Conservation (phyloP, 1,139 yeast genomes). For the Kurtzmaniella quercitrusa region DNA sequence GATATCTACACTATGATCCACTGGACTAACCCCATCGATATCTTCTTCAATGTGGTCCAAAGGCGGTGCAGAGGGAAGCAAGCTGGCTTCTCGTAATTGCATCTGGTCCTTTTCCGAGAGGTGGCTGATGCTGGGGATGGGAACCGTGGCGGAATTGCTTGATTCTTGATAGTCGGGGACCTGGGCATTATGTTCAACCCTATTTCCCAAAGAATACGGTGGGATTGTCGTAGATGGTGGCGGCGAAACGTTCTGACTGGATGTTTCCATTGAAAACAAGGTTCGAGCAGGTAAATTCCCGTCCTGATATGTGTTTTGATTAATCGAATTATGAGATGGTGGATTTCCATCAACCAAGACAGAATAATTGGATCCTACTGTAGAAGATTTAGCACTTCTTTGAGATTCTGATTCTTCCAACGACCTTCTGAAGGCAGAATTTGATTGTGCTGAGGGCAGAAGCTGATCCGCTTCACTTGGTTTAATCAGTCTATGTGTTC, state of each 20-base stretch:
- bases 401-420: conserved; percentile 11
- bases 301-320: conserved; percentile 6
- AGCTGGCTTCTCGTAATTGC: conserved; percentile 49
- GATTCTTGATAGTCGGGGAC: conserved; percentile 27
- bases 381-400: background rate
- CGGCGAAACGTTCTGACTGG: background rate
- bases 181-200: conserved; percentile 8
- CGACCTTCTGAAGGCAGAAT: conserved; percentile 5
- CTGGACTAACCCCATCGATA: conserved; percentile 15
- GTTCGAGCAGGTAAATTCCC: conserved; percentile 6
- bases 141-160: conserved; percentile 8
- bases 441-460: conserved; percentile 1
- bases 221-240: conserved; percentile 13
- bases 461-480: conserved; percentile 4
- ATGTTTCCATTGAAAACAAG: background rate
- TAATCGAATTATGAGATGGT: background rate
- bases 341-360: background rate
- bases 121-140: conserved; percentile 16
- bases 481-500: conserved; percentile 56
- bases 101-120: conserved; percentile 53
- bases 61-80: conserved; percentile 61
- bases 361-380: background rate
- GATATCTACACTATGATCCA: conserved; percentile 9
- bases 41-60: conserved; percentile 22
- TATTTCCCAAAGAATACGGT: conserved; percentile 11